A percentile compares a stretch with the other conserved stretches of the same genome.
These are phyloP conservation scores for Eucalyptus cladocalyx DNA, from an alignment of 345 rosid species.

Conservation along the genomic window DNA sequence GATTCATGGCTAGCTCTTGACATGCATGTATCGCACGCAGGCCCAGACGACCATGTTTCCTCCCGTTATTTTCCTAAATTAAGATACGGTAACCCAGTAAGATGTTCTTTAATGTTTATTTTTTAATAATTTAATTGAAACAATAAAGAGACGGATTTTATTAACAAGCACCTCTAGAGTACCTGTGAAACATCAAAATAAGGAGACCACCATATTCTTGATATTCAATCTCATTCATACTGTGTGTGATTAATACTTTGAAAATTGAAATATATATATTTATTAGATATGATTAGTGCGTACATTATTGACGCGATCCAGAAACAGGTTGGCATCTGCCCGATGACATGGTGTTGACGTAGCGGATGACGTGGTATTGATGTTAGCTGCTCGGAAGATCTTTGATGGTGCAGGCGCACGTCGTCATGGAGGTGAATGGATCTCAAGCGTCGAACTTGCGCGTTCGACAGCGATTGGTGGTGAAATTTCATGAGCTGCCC, in stretches of 20 bases:
- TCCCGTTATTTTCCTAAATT: neutral
- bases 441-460: neutral
- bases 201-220: neutral
- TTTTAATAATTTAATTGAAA: neutral
- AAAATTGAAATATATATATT: neutral
- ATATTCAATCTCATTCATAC: neutral
- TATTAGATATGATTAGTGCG: neutral
- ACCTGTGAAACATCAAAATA: neutral
- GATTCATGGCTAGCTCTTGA: neutral
- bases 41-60: neutral
- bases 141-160: neutral
- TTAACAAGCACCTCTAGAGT: no score
- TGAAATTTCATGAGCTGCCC: neutral
- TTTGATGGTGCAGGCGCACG: no score
- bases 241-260: neutral
- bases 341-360: no score
- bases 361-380: neutral
- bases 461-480: no score
- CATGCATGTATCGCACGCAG: neutral
- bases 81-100: neutral
- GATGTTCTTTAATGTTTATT: neutral
- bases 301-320: neutral
- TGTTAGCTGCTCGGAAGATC: neutral
- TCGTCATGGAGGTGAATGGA: no score
- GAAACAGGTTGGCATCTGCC: neutral